A percentile compares a stretch with the other conserved stretches of the same genome.
Conservation (phyloP, 78 protist species). For the Dictyostelium intermedium region DNA sequence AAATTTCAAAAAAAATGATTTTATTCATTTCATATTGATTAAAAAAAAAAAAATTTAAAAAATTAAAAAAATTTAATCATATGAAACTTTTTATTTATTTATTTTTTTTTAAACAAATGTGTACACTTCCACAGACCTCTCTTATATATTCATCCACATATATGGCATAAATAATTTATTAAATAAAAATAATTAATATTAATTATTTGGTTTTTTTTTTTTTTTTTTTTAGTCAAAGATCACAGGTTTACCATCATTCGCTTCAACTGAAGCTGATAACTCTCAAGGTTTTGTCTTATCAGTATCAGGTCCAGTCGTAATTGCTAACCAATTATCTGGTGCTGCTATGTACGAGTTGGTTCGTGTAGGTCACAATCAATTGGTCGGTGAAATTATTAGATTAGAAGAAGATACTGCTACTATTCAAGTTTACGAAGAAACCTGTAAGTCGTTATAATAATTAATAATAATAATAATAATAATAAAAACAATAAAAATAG, state of each 20-base stretch:
- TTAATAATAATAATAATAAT: not conserved
- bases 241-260: conserved; percentile 64
- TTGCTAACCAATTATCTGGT: conserved; percentile 99
- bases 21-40: too few species aligned
- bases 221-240: not conserved
- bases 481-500: not conserved
- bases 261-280: conserved; percentile 64
- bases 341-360: conserved; percentile 99
- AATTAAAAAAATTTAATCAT: too few species aligned
- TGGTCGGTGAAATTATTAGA: conserved; percentile 99
- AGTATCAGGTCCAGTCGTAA: conserved; percentile 99
- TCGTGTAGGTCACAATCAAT: conserved; percentile 96
- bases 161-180: not conserved
- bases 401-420: conserved; percentile 99
- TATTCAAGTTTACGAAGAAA: conserved; percentile 99
- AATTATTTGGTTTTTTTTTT: not conserved
- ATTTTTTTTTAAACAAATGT: too few species aligned
- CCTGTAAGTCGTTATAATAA: conserved; percentile 78
- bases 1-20: too few species aligned
- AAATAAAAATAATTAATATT: not conserved
- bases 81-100: too few species aligned
- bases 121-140: too few species aligned
- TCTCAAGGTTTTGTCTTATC: conserved; percentile 86
- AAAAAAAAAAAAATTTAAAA: too few species aligned
- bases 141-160: not conserved